Evolutionary conservation across 371 early-diverging fungal species (phyloP), one percentile per base, ranked within the genome.

Genomic region (Circinella minor): DNA sequence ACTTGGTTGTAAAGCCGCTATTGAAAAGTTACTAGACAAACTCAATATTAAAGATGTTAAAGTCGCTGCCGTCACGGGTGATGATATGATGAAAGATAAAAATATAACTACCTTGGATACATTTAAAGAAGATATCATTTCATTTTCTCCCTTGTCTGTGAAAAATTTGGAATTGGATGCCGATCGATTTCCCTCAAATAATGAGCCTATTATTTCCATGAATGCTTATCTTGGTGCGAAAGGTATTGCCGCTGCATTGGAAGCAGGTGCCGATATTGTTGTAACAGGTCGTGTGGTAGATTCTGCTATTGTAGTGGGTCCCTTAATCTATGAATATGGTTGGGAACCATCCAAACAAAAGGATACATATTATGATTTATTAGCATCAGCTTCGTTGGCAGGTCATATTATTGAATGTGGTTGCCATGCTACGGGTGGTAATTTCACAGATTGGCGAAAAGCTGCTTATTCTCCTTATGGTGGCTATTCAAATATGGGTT

Each of bases 351-450:
- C 48, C 13, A 61, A 61, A 38, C 18, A 55, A 15, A 74, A 75
- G 0, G 70, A 73, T 49, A 43, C 6, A 1, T 87, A 89, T 69
- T 87, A 82, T 67, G 90, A 91, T 72, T 75, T 86, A 39, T 79
- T 92, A 60, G 92, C 91, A 0, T 82, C 88, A 3, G 92, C 89
- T 0, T 90, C 90, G 6, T 72, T 91, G 55, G 91, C 92, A 0
- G 92, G 92, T 9, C 92, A 92, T 74, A 85, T 92, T 65, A 87
- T 92, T 66, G 92, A 92, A 77, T 92, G 92, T 61, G 92, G 92
- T 1, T 89, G 90, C 70, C 92, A 92, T 38, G 84, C 90, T 9
- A 91, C 91, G 0, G 92, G 92, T 34, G 92, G 92, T 34, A 92
- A 92, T 67, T 90, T 91, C 66, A 91, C 92, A 0, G 92, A 91